Percentiles rank a stretch among this genome's conserved stretches.
phyloP scores from a whole-genome alignment of 108 stramenopile species.

The Ochromonas danica region DNA sequence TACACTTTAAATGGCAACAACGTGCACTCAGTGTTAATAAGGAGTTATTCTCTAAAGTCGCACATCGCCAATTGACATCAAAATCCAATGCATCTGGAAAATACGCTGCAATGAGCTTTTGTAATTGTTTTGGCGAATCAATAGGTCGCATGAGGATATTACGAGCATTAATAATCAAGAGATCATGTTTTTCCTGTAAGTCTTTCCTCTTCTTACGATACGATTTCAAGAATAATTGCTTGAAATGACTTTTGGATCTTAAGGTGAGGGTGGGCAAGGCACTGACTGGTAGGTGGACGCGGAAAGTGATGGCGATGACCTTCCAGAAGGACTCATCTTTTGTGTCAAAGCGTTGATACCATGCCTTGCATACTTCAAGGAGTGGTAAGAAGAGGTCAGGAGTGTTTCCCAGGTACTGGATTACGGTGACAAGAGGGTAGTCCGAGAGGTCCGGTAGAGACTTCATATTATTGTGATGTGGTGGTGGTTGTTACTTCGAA shows the following conservation, averaged over 20 bases:
- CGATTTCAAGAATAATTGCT: background rate
- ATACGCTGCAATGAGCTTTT: background rate
- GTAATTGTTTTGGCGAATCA: background rate
- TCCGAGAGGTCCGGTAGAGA: no score
- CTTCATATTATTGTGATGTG: no score
- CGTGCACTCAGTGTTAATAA: background rate
- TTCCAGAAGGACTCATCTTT: no score
- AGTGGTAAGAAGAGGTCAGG: no score
- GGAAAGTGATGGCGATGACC: no score
- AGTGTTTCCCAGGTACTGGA: no score
- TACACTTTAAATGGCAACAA: background rate
- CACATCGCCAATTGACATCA: background rate
- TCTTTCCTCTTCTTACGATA: background rate
- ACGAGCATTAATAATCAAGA: background rate
- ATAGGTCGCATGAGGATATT: background rate
- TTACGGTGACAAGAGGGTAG: no score
- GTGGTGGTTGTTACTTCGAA: no score
- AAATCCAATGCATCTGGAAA: background rate
- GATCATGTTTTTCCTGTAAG: background rate
- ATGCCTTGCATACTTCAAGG: no score
- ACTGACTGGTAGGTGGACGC: no score
- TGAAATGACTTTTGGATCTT: background rate
- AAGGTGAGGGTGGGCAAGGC: no score
- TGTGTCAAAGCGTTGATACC: no score
- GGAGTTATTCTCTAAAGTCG: background rate